Evolutionary conservation across 345 rosid genomes (phyloP), one percentile per base, ranked within the genome.

Genomic region (Trapa bicornis): DNA sequence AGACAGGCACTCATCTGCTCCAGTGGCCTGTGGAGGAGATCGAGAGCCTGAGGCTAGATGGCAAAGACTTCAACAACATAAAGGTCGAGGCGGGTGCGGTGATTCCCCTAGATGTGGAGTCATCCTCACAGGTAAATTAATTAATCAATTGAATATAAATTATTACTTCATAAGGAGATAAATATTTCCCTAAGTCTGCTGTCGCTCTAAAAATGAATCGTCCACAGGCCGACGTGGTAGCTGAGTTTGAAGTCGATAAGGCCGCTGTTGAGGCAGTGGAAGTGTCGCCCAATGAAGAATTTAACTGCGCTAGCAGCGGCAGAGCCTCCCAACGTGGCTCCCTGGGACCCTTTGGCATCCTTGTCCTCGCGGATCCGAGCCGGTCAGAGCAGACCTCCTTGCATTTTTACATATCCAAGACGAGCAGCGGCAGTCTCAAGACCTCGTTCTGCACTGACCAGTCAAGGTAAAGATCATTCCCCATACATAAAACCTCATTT

Each of bases 11-110:
- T 47, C 83, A 85, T 74, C 72, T 92, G 60, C 77, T 89, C 62
- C 92, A 86, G 17, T 92, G 96, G 96, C 98, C 98, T 12, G 92
- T 86, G 14, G 80, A 83, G 78, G 98, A 92, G 63, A 80, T 82
- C 0, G 85, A 89, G 58, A 82, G 80, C 45, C 77, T 92, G 80
- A 86, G 98, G 67, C 64, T 86, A 67, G 65, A 64, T 35, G 75
- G 87, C 70, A 72, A 75, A 41, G 80, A 78, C 36, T 92, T 87
- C 47, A 53, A 83, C 45, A 67, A 71, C 12, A 70, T 89, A 56
- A 65, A 58, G 71, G 72, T 88, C 22, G 67, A 78, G 74, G 74
- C 96, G 50, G 98, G 96, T 13, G 73, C 87, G 3, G 80, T 80
- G 15, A 76, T 83, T 62, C 91, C 88, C 0, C 77, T 92, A 29